Evolutionary conservation across 805 yeast species (phyloP).

Genomic region (Teunomyces panamensis): DNA sequence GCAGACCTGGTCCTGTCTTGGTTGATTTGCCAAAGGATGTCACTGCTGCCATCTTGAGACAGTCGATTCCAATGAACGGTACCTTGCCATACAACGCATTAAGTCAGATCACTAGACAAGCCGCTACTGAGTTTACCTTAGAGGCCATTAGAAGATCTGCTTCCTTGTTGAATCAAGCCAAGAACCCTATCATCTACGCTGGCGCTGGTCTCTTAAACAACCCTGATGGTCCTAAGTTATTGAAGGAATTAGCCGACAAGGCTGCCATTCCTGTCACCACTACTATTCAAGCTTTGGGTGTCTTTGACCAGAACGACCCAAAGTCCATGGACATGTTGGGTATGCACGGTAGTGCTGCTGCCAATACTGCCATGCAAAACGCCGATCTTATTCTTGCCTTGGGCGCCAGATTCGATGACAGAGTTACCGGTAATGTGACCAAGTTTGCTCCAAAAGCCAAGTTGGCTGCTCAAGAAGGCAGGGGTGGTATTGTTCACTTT

Average conservation of each 20-base stretch:
- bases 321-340: conserved; percentile 95
- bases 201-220: conserved; percentile 88
- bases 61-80: conserved; percentile 77
- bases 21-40: conserved; percentile 98
- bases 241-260: conserved; percentile 84
- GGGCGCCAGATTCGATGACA: conserved; percentile 98
- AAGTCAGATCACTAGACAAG: conserved; percentile 64
- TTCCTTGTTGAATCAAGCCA: conserved; percentile 71
- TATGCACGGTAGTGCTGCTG: conserved; percentile 97
- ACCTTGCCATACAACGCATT: conserved; percentile 76
- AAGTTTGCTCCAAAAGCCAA: conserved; percentile 94
- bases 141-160: conserved; percentile 79
- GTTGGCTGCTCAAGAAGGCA: conserved; percentile 78
- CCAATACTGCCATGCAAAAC: conserved; percentile 88
- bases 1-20: conserved; percentile 97
- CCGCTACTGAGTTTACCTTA: conserved; percentile 69
- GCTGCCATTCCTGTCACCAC: conserved; percentile 96
- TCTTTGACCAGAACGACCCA: conserved; percentile 87
- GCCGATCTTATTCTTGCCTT: conserved; percentile 92
- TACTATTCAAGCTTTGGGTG: conserved; percentile 89
- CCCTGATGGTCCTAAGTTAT: conserved; percentile 72
- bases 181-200: conserved; percentile 84
- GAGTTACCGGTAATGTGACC: conserved; percentile 85
- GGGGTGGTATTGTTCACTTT: conserved; percentile 96
- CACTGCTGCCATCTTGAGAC: conserved; percentile 84